Base-by-base conservation (phyloP, 2,329 filamentous ascomycete genomes). In the Hypoxylon sp. region DNA sequence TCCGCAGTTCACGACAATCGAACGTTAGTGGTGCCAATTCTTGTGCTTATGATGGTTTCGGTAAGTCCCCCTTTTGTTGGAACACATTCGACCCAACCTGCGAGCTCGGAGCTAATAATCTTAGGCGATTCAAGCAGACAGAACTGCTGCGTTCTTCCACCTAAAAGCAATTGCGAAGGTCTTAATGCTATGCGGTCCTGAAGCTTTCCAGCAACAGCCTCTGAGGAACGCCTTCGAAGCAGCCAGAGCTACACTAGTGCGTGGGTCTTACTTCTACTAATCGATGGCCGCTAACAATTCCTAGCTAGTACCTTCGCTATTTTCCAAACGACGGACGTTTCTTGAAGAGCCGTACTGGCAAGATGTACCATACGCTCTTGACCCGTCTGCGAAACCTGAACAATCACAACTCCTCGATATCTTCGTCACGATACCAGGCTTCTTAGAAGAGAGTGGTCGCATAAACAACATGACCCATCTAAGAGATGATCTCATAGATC, bases 11-110 rank as follows among this genome's bases (percentile, higher is more conserved):
- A 61, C 11, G 58, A 67, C 13, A 65, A 39, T 6, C 61, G 60
- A 37, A 53, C 46, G 15, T 52, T 72, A 3, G 37, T 72, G 19
- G 64, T 67, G 10, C 67, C 69, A 24, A 70, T 72, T 37, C 64
- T 72, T 6, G 60, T 72, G 6, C 44, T 72, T 4, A 66, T 70
- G 61, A 72, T 72, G 69, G 61, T 72, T 32, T 70, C 68, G 24
- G 70, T 70, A 60, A 57, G 68, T 53, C 21, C n/a, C n/a, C n/a
- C 13, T 47, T 27, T 24, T 15, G 10, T 42, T 17, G 6, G 7
- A 27, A 21, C 19, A 35, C 31, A 15, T 13, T 13, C 31, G 1
- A 4, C 15, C 17, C 6, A 27, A 29, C 13, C 31, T 47, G 7
- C 6, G 15, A 35, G 17, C n/a, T 32, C 8, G 1, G 24, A n/a